These are phyloP conservation scores for Mucor lusitanicus DNA, from an alignment of 371 early-diverging fungal genomes.

Conservation along the genomic window DNA sequence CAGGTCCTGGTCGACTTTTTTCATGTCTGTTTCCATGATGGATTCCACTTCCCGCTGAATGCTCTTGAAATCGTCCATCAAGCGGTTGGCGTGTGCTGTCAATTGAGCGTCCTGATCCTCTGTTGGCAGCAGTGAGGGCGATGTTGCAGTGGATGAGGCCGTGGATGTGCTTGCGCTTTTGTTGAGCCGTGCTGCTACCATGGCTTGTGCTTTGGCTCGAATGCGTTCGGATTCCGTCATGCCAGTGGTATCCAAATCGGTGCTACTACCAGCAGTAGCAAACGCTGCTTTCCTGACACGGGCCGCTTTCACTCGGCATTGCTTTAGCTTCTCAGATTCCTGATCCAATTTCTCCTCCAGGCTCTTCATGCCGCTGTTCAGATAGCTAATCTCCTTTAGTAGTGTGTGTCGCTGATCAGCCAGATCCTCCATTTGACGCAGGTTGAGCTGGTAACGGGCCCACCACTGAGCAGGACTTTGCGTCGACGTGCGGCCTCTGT, in stretches of 20 bases:
- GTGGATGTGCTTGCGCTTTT: conserved; percentile 2
- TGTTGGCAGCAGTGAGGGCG: neutral
- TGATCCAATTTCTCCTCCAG: conserved; percentile 15
- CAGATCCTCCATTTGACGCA: conserved; percentile 35
- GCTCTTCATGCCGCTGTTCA: conserved; percentile 27
- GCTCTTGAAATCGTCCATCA: neutral
- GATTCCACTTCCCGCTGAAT: neutral
- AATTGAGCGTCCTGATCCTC: neutral
- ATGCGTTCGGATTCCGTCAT: conserved; percentile 40
- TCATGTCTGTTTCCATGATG: conserved; percentile 19
- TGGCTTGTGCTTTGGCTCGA: conserved; percentile 39
- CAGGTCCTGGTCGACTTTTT: conserved; percentile 17
- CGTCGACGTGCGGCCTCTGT: conserved; percentile 4
- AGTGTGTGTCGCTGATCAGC: conserved; percentile 31
- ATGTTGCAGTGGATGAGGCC: neutral
- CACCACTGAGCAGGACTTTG: conserved; percentile 22
- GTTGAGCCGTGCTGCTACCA: conserved; percentile 38
- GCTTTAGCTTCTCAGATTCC: conserved; percentile 29
- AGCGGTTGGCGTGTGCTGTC: neutral
- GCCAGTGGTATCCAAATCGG: neutral
- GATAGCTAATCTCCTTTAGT: conserved; percentile 40
- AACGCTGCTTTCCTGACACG: neutral
- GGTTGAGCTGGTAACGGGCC: conserved; percentile 35
- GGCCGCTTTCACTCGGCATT: conserved; percentile 13
- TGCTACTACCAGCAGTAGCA: neutral